Conservation (phyloP, 257 asterid genomes). For the Jasminum sambac region DNA sequence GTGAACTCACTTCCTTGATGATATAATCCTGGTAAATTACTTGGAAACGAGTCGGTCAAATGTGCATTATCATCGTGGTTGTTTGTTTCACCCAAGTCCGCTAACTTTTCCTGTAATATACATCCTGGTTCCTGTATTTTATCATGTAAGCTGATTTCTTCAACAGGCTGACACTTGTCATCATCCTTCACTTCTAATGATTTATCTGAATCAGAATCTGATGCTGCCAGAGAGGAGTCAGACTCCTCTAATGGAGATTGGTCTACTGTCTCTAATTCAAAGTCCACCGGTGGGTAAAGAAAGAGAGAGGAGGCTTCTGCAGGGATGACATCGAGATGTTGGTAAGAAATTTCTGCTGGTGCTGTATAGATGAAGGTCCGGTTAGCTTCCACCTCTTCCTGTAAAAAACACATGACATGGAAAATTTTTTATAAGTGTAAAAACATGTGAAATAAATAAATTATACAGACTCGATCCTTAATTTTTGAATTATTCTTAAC, state of each 20-base stretch:
- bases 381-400: slow-evolving; percentile 49
- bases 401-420: slow-evolving; percentile 14
- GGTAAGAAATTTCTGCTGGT: slow-evolving; percentile 37
- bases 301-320: slow-evolving; percentile 34
- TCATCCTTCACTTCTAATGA: slow-evolving; percentile 29
- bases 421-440: background rate
- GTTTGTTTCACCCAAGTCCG: slow-evolving; percentile 21
- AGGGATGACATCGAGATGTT: slow-evolving; percentile 36
- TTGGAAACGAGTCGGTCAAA: slow-evolving; percentile 15
- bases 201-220: slow-evolving; percentile 37
- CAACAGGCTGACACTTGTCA: slow-evolving; percentile 27
- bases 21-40: slow-evolving; percentile 23
- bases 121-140: slow-evolving; percentile 27
- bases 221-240: slow-evolving; percentile 36
- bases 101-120: slow-evolving; percentile 19
- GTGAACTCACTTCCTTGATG: slow-evolving; percentile 24
- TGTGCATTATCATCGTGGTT: slow-evolving; percentile 24
- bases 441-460: background rate
- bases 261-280: slow-evolving; percentile 32
- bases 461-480: background rate
- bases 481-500: background rate
- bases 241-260: slow-evolving; percentile 28
- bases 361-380: slow-evolving; percentile 37
- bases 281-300: slow-evolving; percentile 43
- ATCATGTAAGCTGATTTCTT: slow-evolving; percentile 28